Conservation (phyloP, 2,329 filamentous ascomycete species). For the Fusarium sp. region DNA sequence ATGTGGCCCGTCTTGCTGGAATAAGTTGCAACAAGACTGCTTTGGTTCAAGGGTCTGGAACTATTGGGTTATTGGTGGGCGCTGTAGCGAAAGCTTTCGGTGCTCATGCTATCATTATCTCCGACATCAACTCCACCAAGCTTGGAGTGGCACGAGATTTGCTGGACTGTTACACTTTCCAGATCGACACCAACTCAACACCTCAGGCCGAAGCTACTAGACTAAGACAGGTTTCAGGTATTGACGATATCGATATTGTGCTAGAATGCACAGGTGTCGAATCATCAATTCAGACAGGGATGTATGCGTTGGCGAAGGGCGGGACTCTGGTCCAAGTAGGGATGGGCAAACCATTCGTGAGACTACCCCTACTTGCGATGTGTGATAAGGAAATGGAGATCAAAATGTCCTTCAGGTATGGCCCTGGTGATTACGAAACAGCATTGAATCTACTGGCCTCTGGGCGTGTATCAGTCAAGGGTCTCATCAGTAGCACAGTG, state of each 20-base stretch:
- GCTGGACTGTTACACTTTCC: constrained; percentile 44
- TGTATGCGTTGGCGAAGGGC: constrained; percentile 77
- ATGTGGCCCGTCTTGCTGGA: constrained; percentile 80
- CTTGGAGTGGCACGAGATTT: constrained; percentile 82
- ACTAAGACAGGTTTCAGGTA: not conserved
- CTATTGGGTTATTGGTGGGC: constrained; percentile 57
- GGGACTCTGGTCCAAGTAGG: constrained; percentile 87
- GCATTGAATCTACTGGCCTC: constrained; percentile 59
- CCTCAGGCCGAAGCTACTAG: not conserved
- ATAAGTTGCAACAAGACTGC: constrained; percentile 81
- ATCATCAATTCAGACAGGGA: constrained; percentile 79
- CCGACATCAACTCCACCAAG: constrained; percentile 85
- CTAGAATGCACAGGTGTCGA: constrained; percentile 85
- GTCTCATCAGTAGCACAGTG: constrained; percentile 82
- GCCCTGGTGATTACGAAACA: constrained; percentile 85
- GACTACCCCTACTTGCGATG: constrained; percentile 89
- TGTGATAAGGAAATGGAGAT: constrained; percentile 89
- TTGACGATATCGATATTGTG: constrained; percentile 83
- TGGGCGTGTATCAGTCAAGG: not conserved
- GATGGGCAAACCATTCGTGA: constrained; percentile 89
- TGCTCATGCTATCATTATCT: constrained; percentile 81
- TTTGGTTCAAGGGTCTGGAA: constrained; percentile 87
- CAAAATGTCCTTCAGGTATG: constrained; percentile 90
- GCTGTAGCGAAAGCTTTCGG: constrained; percentile 87
- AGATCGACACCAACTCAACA: not conserved